Evolutionary conservation across 768 basidiomycete genomes (phyloP).

Genomic region (Melanogaster broomeanus): DNA sequence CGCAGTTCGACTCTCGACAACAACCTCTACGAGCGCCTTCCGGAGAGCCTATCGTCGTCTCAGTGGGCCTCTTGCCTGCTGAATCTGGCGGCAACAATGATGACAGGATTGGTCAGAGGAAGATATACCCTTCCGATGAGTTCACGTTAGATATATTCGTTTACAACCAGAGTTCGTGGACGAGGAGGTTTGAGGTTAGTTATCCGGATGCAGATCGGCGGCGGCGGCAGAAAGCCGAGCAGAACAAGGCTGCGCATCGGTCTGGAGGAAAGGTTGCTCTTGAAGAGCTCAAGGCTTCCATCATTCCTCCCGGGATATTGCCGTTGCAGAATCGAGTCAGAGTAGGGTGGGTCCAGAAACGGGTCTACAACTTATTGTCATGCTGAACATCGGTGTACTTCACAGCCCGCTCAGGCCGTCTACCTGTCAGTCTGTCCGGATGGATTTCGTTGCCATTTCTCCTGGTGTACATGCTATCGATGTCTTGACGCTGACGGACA

Average conservation of each 20-base stretch:
- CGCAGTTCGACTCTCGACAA: slow-evolving; percentile 35
- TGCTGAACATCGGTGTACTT: slow-evolving; percentile 3
- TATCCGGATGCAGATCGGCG: slow-evolving; percentile 58
- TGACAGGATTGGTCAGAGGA: slow-evolving; percentile 31
- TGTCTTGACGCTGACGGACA: slow-evolving; percentile 69
- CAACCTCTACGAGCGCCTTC: slow-evolving; percentile 11
- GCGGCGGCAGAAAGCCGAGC: slow-evolving; percentile 38
- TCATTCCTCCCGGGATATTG: slow-evolving; percentile 58
- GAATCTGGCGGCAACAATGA: slow-evolving; percentile 13
- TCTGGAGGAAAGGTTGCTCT: slow-evolving; percentile 16
- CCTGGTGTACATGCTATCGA: slow-evolving; percentile 82
- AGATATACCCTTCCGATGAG: slow-evolving; percentile 70
- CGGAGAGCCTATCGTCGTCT: slow-evolving; percentile 68
- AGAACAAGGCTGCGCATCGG: slow-evolving; percentile 20
- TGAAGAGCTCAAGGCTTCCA: slow-evolving; percentile 31
- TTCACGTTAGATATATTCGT: slow-evolving; percentile 89
- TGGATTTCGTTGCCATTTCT: slow-evolving; percentile 80
- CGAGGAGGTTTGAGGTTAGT: slow-evolving; percentile 74
- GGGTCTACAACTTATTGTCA: not conserved
- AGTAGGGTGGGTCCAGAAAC: slow-evolving; percentile 60
- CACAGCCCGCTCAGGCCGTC: slow-evolving; percentile 74
- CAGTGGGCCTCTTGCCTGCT: slow-evolving; percentile 52
- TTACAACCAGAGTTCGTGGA: slow-evolving; percentile 78
- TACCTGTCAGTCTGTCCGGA: slow-evolving; percentile 83
- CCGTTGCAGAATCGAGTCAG: slow-evolving; percentile 78